Evolutionary conservation across 1,284 basidiomycete species (phyloP).

Genomic region (Trichosporon asahii): DNA sequence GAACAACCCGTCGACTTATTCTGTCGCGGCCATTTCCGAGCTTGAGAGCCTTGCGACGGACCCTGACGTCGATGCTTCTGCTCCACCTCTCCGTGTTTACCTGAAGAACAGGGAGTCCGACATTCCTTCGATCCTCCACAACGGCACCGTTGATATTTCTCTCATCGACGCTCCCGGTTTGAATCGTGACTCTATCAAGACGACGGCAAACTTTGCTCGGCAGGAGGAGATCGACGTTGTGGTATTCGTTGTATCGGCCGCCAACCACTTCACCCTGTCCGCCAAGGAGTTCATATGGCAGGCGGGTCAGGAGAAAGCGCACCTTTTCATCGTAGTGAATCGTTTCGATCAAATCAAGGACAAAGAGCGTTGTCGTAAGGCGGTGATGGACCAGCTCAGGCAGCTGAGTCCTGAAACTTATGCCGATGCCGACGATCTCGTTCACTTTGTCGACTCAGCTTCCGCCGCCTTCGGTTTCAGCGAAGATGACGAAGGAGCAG

Average conservation of each 20-base stretch:
- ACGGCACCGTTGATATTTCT: slow-evolving; percentile 94
- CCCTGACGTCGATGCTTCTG: slow-evolving; percentile 66
- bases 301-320: slow-evolving; percentile 95
- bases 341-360: slow-evolving; percentile 94
- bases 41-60: slow-evolving; percentile 72
- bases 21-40: slow-evolving; percentile 64
- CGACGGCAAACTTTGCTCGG: slow-evolving; percentile 90
- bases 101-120: slow-evolving; percentile 67
- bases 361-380: slow-evolving; percentile 86
- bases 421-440: slow-evolving; percentile 85
- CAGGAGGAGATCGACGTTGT: slow-evolving; percentile 99
- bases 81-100: slow-evolving; percentile 76
- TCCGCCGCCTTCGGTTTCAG: slow-evolving; percentile 46
- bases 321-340: slow-evolving; percentile 96
- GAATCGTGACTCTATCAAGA: slow-evolving; percentile 93
- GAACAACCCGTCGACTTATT: slow-evolving; percentile 72
- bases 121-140: slow-evolving; percentile 82
- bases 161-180: slow-evolving; percentile 98
- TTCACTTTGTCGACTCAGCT: slow-evolving; percentile 96
- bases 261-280: slow-evolving; percentile 97
- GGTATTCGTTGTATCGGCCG: slow-evolving; percentile 95
- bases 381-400: slow-evolving; percentile 92
- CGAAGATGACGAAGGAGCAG: slow-evolving; percentile 55
- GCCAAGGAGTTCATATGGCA: slow-evolving; percentile 92
- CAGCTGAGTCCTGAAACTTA: slow-evolving; percentile 87